phyloP scores from a whole-genome alignment of 2,329 filamentous ascomycete species.

The Xylariomycetidae sp. region DNA sequence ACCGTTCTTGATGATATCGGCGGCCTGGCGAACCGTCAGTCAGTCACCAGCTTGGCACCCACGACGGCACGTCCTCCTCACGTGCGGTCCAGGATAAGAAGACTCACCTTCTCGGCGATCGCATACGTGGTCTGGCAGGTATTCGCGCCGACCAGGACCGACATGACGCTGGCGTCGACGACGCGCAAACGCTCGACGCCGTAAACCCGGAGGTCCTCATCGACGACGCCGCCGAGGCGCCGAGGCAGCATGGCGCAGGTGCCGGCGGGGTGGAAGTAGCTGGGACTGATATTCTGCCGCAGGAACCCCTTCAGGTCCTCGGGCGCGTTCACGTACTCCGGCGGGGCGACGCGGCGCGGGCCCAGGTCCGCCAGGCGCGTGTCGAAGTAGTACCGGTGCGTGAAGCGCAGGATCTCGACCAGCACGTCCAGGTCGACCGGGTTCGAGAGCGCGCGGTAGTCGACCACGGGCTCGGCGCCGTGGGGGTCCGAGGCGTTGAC shows the following conservation, averaged over 20 bases:
- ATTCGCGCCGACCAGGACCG: slow-evolving; percentile 37
- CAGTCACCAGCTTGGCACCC: too few species aligned
- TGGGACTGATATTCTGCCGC: slow-evolving; percentile 15
- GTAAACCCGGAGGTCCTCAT: slow-evolving; percentile 36
- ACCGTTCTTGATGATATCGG: not conserved
- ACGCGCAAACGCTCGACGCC: slow-evolving; percentile 39
- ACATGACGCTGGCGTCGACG: slow-evolving; percentile 41
- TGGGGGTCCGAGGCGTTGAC: slow-evolving; percentile 33
- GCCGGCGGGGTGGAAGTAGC: slow-evolving; percentile 35
- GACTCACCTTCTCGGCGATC: slow-evolving; percentile 39
- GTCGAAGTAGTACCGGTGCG: slow-evolving; percentile 29
- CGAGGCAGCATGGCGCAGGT: slow-evolving; percentile 40
- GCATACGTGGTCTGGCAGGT: slow-evolving; percentile 47
- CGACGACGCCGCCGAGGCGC: slow-evolving; percentile 39
- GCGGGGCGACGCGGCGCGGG: slow-evolving; percentile 28
- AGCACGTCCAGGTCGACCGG: slow-evolving; percentile 32
- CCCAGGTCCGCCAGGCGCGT: slow-evolving; percentile 28
- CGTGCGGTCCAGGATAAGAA: not conserved
- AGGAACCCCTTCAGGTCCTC: slow-evolving; percentile 25
- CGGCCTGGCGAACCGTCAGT: not conserved
- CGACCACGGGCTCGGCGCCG: slow-evolving; percentile 29
- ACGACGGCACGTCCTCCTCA: not conserved
- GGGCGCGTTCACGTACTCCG: slow-evolving; percentile 23
- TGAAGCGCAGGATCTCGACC: slow-evolving; percentile 32
- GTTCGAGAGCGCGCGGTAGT: slow-evolving; percentile 33